Base-by-base conservation (phyloP, 2,329 filamentous ascomycete genomes). In the Fusarium xyrophilum region DNA sequence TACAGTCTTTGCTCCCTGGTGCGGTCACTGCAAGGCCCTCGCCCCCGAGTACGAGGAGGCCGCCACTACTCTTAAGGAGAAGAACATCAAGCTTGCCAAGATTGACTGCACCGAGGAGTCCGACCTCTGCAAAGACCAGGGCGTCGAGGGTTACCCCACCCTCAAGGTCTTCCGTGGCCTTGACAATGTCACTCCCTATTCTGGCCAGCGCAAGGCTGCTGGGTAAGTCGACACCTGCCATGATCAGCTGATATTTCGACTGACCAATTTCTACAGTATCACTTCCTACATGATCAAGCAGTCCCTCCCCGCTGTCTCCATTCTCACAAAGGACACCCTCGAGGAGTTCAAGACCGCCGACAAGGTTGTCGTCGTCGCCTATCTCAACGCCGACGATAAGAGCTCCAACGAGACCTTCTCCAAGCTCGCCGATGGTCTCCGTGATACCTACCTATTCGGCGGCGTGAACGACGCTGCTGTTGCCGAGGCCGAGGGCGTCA, bases 321-420 rank as follows among this genome's bases (percentile, higher is more conserved):
- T 87, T 69, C 86, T 99, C 63, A 90, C 87, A 75, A 89, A 91
- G 80, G 92, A 95, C 71, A 93, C 90, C 63, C 84, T 97, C 57
- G 92, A 94, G 78, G 94, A 97, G 75, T 97, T 99, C 90, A 98
- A 98, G 90, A 95, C 91, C 64, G 89, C 94, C 79, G 96, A 99
- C 84, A 97, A 97, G 86, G 93, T 98, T 68, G 95, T 98, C 64
- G 81, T 98, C 58, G 89, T 99, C 68, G 95, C 90, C 73, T 99
- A 94, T 87, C 88, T 97, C 76, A 89, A 89, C 71, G 84, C 88
- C 65, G 86, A 91, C 64, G 91, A 93, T 81, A 97, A 97, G 88
- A 82, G 89, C 70, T 93, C 93, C 73, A 96, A 93, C 83, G 88
- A 95, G 80, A 93, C 91, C 74, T 98, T 94, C 84, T 88, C 83